phyloP scores from a whole-genome alignment of 768 basidiomycete genomes.

The Tulasnella sp. region DNA sequence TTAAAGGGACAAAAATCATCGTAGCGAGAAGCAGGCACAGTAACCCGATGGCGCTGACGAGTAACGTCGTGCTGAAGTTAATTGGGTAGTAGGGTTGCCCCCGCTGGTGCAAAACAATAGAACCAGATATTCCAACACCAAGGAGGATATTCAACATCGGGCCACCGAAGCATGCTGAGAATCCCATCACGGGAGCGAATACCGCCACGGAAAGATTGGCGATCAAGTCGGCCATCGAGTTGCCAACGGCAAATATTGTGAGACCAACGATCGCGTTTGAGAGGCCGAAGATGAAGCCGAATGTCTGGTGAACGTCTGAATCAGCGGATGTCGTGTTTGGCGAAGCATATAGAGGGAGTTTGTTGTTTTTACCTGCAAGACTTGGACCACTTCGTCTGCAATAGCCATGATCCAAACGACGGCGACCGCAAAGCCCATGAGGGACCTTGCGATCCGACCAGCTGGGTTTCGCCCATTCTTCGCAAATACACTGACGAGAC shows the following conservation, averaged over 20 bases:
- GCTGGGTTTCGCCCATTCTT: constrained; percentile 46
- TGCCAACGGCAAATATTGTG: constrained; percentile 93
- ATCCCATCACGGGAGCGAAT: constrained; percentile 90
- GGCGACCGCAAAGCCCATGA: constrained; percentile 82
- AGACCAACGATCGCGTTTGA: constrained; percentile 96
- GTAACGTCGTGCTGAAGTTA: constrained; percentile 68
- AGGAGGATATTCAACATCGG: constrained; percentile 88
- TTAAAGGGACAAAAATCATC: constrained; percentile 72
- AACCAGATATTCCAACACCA: constrained; percentile 86
- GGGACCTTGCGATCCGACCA: constrained; percentile 62
- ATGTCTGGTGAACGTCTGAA: constrained; percentile 56
- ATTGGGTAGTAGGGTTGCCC: constrained; percentile 49
- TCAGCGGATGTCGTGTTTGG: constrained; percentile 7
- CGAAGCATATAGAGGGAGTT: neutral
- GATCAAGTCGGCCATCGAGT: constrained; percentile 91
- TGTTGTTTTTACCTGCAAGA: constrained; percentile 55
- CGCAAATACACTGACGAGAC: constrained; percentile 21
- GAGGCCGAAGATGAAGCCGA: constrained; percentile 88
- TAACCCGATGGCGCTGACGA: constrained; percentile 78
- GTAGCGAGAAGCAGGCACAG: constrained; percentile 64
- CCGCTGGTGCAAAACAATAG: constrained; percentile 65
- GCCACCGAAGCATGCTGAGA: constrained; percentile 89
- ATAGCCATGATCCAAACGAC: constrained; percentile 99
- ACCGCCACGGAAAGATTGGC: constrained; percentile 94
- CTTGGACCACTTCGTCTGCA: constrained; percentile 88